Conservation (phyloP, 305 asterid species). For the Fraxinus angustifolia region DNA sequence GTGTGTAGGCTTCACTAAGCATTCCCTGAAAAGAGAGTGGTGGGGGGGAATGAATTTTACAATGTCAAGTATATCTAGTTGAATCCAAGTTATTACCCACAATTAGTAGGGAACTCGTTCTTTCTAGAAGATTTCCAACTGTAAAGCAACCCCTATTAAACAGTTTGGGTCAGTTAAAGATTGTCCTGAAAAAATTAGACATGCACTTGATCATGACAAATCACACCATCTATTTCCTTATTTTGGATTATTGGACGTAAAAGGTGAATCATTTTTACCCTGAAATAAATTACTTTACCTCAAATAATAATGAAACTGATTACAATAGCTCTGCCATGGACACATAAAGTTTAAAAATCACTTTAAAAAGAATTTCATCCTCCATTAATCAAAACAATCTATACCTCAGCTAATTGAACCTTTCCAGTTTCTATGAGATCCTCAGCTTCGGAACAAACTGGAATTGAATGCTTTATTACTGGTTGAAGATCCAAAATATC, state of each 20-base stretch:
- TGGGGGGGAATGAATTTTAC: neutral
- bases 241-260: neutral
- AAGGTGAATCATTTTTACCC: neutral
- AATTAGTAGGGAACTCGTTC: neutral
- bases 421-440: slow-evolving; percentile 92
- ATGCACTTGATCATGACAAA: neutral
- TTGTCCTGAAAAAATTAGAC: neutral
- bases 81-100: neutral
- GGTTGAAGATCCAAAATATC: slow-evolving; percentile 85
- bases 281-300: neutral
- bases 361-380: neutral
- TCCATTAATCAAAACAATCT: slow-evolving; percentile 14
- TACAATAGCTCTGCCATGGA: neutral
- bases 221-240: neutral
- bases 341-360: neutral
- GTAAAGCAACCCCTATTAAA: neutral
- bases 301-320: neutral
- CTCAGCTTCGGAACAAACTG: slow-evolving; percentile 90
- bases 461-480: slow-evolving; percentile 92
- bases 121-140: neutral
- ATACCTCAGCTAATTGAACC: slow-evolving; percentile 90
- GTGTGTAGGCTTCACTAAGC: slow-evolving; percentile 80
- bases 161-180: neutral
- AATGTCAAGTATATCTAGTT: neutral
- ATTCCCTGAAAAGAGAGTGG: slow-evolving; percentile 40